Evolutionary conservation across 2,329 filamentous ascomycete species (phyloP).

Genomic region (Aspergillus floridensis): DNA sequence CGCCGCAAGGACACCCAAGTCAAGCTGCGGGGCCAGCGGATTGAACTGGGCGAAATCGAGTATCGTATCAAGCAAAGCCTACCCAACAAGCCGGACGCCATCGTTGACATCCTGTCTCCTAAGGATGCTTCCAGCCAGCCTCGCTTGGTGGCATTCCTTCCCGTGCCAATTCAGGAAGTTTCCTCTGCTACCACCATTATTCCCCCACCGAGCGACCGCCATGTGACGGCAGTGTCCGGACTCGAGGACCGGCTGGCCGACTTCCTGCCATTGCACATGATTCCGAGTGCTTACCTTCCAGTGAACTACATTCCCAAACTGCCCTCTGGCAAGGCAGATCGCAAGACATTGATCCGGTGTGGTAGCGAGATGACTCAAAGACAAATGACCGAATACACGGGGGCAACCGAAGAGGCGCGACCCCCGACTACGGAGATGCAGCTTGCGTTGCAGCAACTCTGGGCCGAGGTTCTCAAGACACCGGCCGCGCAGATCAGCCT

Average conservation of each 20-base stretch:
- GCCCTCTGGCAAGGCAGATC: slow-evolving; percentile 12
- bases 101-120: slow-evolving; percentile 50
- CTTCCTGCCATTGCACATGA: slow-evolving; percentile 13
- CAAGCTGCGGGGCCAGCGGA: slow-evolving; percentile 31
- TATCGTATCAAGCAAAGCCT: slow-evolving; percentile 25
- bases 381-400: slow-evolving; percentile 5
- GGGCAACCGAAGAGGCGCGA: slow-evolving; percentile 36
- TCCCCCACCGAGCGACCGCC: slow-evolving; percentile 6
- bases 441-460: slow-evolving; percentile 8
- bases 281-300: slow-evolving; percentile 8
- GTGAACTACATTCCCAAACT: slow-evolving; percentile 7
- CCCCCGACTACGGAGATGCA: slow-evolving; percentile 6
- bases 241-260: slow-evolving; percentile 6
- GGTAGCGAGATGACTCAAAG: slow-evolving; percentile 1
- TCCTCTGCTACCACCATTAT: not conserved
- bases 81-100: slow-evolving; percentile 43
- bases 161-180: not conserved
- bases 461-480: slow-evolving; percentile 6
- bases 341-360: slow-evolving; percentile 3
- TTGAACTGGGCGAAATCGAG: slow-evolving; percentile 33
- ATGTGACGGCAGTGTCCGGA: slow-evolving; percentile 5
- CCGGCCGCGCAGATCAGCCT: slow-evolving; percentile 4
- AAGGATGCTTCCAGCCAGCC: slow-evolving; percentile 40
- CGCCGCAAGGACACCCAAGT: slow-evolving; percentile 31
- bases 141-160: slow-evolving; percentile 47